These are phyloP conservation scores for Begonia fuchsioides DNA, from an alignment of 306 rosid species.

Conservation along the genomic window DNA sequence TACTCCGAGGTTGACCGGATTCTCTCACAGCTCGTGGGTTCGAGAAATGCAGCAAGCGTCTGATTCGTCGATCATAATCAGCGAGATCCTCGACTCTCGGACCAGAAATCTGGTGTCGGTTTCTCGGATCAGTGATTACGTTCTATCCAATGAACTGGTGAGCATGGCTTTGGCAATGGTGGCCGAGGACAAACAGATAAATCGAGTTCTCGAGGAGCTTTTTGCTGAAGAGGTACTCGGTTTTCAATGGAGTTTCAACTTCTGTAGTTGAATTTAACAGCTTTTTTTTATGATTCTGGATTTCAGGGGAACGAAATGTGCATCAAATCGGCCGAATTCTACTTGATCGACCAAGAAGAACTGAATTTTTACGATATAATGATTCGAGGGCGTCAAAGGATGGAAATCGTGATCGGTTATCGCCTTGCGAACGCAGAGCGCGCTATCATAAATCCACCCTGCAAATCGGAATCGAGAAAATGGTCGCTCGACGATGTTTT, in stretches of 20 bases:
- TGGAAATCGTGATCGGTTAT: constrained; percentile 78
- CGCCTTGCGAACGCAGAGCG: constrained; percentile 49
- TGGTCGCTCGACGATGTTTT: constrained; percentile 88
- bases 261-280: no score
- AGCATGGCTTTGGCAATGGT: constrained; percentile 99
- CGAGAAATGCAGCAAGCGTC: constrained; percentile 98
- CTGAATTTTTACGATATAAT: constrained; percentile 70
- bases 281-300: no score
- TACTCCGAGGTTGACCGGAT: constrained; percentile 57
- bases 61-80: constrained; percentile 77
- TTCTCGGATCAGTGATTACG: constrained; percentile 93
- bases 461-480: constrained; percentile 44
- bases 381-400: constrained; percentile 75
- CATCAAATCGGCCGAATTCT: constrained; percentile 85
- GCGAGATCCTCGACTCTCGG: constrained; percentile 95
- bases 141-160: constrained; percentile 83
- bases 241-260: neutral
- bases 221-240: constrained; percentile 71
- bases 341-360: constrained; percentile 85
- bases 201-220: constrained; percentile 96
- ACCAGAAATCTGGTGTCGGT: constrained; percentile 97
- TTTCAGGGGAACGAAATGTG: constrained; percentile 85
- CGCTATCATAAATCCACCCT: constrained; percentile 72
- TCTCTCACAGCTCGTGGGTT: constrained; percentile 92
- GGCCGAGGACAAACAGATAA: constrained; percentile 96